These are phyloP conservation scores for Insectozyma bohioensis DNA, from an alignment of 1,139 yeast genomes.

Conservation along the genomic window DNA sequence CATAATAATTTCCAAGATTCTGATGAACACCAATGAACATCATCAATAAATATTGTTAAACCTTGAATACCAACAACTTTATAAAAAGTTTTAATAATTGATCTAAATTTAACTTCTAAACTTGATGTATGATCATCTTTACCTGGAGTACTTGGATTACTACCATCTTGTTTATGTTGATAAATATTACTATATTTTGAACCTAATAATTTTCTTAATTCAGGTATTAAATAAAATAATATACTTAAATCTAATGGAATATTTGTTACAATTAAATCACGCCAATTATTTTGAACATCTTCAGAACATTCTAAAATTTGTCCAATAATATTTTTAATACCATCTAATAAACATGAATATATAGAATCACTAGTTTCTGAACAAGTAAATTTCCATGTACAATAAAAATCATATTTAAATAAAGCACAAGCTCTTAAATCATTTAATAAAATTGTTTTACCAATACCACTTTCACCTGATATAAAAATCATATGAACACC, in stretches of 20 bases:
- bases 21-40: constrained; percentile 44
- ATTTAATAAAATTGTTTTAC: constrained; percentile 46
- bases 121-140: constrained; percentile 23
- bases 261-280: constrained; percentile 39
- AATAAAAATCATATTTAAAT: constrained; percentile 37
- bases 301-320: constrained; percentile 45
- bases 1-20: constrained; percentile 30
- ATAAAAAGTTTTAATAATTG: constrained; percentile 43
- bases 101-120: constrained; percentile 43
- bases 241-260: constrained; percentile 46
- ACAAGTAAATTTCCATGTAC: constrained; percentile 42
- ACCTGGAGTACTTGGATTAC: constrained; percentile 8
- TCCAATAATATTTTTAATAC: constrained; percentile 39
- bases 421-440: constrained; percentile 41
- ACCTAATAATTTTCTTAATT: constrained; percentile 45
- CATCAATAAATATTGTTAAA: constrained; percentile 48
- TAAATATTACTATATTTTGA: constrained; percentile 32
- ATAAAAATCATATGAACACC: constrained; percentile 34
- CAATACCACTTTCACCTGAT: constrained; percentile 48
- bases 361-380: constrained; percentile 28
- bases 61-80: constrained; percentile 44
- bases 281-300: constrained; percentile 40
- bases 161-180: constrained; percentile 11
- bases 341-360: constrained; percentile 29
- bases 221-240: constrained; percentile 46